phyloP scores from a whole-genome alignment of 2,329 filamentous ascomycete species.

The Botrytis fragariae region DNA sequence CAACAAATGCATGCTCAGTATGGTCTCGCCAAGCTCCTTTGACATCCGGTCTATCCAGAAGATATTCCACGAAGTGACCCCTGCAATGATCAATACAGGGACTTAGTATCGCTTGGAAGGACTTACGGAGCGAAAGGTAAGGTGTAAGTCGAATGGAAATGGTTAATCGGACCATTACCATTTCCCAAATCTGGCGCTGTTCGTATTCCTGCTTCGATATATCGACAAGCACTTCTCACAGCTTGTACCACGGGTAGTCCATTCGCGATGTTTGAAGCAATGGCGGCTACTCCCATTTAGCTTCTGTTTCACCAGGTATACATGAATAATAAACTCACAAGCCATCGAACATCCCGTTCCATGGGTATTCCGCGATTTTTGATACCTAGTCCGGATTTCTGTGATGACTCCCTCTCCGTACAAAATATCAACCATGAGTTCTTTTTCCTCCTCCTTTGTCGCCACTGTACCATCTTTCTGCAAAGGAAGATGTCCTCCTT shows the following conservation, averaged over 20 bases:
- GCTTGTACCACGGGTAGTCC: constrained; percentile 56
- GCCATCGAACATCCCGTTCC: constrained; percentile 94
- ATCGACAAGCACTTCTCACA: constrained; percentile 66
- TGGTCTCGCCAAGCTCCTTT: constrained; percentile 70
- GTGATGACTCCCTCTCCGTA: constrained; percentile 58
- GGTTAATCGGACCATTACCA: constrained; percentile 72
- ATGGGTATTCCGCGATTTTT: constrained; percentile 78
- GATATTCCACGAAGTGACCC: constrained; percentile 78
- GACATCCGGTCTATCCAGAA: constrained; percentile 75
- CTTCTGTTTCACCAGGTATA: not conserved
- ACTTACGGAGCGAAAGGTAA: constrained; percentile 62
- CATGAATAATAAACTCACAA: constrained; percentile 54
- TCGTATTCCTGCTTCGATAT: constrained; percentile 69
- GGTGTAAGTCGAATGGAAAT: constrained; percentile 69
- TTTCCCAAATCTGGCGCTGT: constrained; percentile 46
- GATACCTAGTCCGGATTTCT: constrained; percentile 67
- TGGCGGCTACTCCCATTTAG: constrained; percentile 52
- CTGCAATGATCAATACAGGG: constrained; percentile 41
- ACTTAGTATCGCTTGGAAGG: not conserved
- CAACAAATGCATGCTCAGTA: constrained; percentile 79
- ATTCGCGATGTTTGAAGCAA: constrained; percentile 68
- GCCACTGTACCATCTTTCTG: constrained; percentile 60
- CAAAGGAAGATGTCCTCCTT: constrained; percentile 87
- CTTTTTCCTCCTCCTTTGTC: constrained; percentile 54
- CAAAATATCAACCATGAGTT: constrained; percentile 74